Evolutionary conservation across 2,329 filamentous ascomycete genomes (phyloP).

Genomic region (Microsporum ferrugineum): DNA sequence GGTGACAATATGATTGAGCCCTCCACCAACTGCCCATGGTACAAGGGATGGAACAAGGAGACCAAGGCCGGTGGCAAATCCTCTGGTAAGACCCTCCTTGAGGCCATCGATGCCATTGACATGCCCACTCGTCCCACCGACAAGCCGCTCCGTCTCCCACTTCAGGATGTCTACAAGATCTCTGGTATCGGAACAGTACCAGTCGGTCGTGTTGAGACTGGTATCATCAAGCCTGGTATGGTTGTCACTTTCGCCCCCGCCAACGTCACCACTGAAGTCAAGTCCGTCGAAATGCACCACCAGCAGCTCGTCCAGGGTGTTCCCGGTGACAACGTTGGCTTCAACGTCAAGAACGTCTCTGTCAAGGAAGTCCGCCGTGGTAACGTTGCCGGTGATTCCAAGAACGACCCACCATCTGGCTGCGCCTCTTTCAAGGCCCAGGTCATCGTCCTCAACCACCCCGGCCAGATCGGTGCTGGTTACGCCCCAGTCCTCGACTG

Average conservation of each 20-base stretch:
- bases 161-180: conserved; percentile 99
- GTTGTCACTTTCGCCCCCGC: conserved; percentile 96
- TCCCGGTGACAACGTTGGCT: conserved; percentile 99
- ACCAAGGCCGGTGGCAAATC: conserved; percentile 66
- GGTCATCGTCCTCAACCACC: conserved; percentile 99
- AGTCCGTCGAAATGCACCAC: conserved; percentile 99
- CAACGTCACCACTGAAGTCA: conserved; percentile 99
- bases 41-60: conserved; percentile 99
- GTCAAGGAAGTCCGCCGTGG: conserved; percentile 99
- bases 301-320: conserved; percentile 92
- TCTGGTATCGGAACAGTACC: conserved; percentile 99
- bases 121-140: conserved; percentile 83
- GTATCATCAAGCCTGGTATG: conserved; percentile 72
- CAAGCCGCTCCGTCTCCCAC: conserved; percentile 99
- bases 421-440: conserved; percentile 96
- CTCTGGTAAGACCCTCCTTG: conserved; percentile 93
- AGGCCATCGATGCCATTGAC: conserved; percentile 97
- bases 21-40: conserved; percentile 96
- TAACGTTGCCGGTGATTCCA: conserved; percentile 99
- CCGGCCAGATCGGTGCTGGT: conserved; percentile 96
- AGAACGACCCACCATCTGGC: conserved; percentile 91
- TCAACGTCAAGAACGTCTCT: conserved; percentile 99
- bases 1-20: conserved; percentile 97
- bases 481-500: conserved; percentile 99
- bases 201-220: conserved; percentile 99